Percentiles rank a stretch among this genome's conserved stretches.
These are phyloP conservation scores for Heterococcus sp. DNA, from an alignment of 108 stramenopile species.

Conservation along the genomic window DNA sequence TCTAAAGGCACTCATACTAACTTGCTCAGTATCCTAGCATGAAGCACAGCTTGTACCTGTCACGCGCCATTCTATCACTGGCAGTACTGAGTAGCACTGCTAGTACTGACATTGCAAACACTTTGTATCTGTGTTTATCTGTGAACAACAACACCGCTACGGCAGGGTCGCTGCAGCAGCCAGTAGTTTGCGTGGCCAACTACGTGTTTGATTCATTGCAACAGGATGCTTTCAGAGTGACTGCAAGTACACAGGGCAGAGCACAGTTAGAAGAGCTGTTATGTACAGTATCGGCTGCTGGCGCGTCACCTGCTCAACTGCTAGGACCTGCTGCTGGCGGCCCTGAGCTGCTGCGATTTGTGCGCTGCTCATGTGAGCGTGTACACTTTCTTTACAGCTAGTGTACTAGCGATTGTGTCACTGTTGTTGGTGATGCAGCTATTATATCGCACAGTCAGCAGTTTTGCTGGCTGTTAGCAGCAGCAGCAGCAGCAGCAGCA, in stretches of 20 bases:
- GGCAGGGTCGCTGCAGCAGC: constrained; percentile 25
- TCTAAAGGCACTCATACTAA: too few species aligned
- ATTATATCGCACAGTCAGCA: too few species aligned
- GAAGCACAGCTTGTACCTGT: too few species aligned
- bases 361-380: constrained; percentile 10
- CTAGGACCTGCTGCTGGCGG: not conserved
- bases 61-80: too few species aligned
- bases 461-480: too few species aligned
- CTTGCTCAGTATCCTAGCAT: too few species aligned
- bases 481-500: too few species aligned
- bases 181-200: constrained; percentile 41
- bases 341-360: constrained; percentile 16
- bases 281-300: constrained; percentile 11
- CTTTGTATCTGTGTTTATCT: too few species aligned
- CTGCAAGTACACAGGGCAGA: constrained; percentile 19
- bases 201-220: constrained; percentile 48
- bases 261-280: constrained; percentile 19
- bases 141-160: too few species aligned
- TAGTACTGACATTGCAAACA: too few species aligned
- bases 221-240: constrained; percentile 27
- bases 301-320: not conserved
- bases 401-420: not conserved
- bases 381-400: not conserved
- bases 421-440: too few species aligned
- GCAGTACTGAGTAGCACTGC: too few species aligned